Conservation (phyloP, 2,329 filamentous ascomycete genomes). For the Calonectria pteridis region DNA sequence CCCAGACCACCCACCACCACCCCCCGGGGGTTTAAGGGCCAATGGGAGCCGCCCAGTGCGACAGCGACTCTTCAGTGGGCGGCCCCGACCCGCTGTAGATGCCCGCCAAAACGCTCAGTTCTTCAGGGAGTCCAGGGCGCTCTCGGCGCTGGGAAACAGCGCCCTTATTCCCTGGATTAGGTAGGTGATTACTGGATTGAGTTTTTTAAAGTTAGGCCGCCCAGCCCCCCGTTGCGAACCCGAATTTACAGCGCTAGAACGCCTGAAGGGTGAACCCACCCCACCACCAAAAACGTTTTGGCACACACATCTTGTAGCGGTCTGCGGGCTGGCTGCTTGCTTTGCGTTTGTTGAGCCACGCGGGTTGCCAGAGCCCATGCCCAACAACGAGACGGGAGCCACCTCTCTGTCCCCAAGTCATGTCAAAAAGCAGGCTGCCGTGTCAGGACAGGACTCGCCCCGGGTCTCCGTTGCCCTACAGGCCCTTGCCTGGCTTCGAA, state of each 20-base stretch:
- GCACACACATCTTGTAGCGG: slow-evolving; percentile 2
- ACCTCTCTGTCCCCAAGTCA: too few relatives aligned
- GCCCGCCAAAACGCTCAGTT: not conserved
- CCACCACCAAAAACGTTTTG: not conserved
- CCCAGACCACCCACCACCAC: not conserved
- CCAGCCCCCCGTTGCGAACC: not conserved
- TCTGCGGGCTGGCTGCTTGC: not conserved
- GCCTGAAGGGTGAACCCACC: not conserved
- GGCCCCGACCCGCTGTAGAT: slow-evolving; percentile 14
- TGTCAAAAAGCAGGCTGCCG: not conserved
- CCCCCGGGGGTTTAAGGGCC: not conserved
- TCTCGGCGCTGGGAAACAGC: not conserved
- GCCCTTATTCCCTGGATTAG: not conserved
- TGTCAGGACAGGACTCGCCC: not conserved
- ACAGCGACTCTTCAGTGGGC: not conserved
- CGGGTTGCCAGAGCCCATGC: not conserved
- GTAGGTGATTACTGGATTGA: not conserved
- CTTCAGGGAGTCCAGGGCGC: not conserved
- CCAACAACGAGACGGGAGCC: not conserved
- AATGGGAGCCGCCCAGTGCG: slow-evolving; percentile 9
- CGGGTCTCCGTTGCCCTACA: not conserved
- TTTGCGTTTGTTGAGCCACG: not conserved
- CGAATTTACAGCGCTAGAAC: not conserved
- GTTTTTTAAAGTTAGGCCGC: slow-evolving; percentile 3
- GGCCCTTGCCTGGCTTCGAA: not conserved